Evolutionary conservation across 352 stramenopile species (phyloP), one percentile per base, ranked within the genome.

Genomic region (Globisporangium parvum): DNA sequence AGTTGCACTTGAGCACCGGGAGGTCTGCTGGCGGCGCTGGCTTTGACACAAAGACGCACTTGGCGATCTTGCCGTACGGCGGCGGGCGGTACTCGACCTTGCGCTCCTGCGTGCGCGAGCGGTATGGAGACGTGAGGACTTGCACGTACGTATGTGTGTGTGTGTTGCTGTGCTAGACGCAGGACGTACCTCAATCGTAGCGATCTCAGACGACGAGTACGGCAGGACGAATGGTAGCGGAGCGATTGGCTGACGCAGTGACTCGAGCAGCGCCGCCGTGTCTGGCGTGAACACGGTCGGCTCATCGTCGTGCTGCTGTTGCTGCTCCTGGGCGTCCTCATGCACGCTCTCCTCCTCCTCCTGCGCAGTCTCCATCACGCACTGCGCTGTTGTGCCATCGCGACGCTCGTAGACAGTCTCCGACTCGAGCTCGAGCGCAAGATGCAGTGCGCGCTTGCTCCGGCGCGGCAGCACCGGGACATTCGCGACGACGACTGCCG

Each of bases 1-100:
- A 93, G 54, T 85, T 77, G 65, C 82, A 93, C 42, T 89, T 89
- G 62, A 87, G 81, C 50, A 88, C 75, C 3, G 75, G 73, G 37
- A 87, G 59, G 51, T 80, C 72, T 0, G 73, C 76, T 18, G 71
- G 55, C 6, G 80, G 77, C 47, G 82, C 67, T 23, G 66, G 80
- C 17, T 70, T 81, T n/a, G 74, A 81, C 20, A 91, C 62, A 55
- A 89, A 86, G 39, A 93, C 77, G 45, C 80, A 89, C 59, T 87
- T 86, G 61, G 47, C 69, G 53, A 88, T 88, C 52, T 76, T 82
- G 8, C 73, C 70, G 47, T 83, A 93, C 18, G 69, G 70, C 8
- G 78, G 78, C 15, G 82, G 82, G 1, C 76, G 66, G 11, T 75
- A 71, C 55, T 71, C 64, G 17, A 73, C 52, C 53, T 73, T 67